Base-by-base conservation (phyloP, 2,329 filamentous ascomycete species). In the Arthrobotrys entomopaga region DNA sequence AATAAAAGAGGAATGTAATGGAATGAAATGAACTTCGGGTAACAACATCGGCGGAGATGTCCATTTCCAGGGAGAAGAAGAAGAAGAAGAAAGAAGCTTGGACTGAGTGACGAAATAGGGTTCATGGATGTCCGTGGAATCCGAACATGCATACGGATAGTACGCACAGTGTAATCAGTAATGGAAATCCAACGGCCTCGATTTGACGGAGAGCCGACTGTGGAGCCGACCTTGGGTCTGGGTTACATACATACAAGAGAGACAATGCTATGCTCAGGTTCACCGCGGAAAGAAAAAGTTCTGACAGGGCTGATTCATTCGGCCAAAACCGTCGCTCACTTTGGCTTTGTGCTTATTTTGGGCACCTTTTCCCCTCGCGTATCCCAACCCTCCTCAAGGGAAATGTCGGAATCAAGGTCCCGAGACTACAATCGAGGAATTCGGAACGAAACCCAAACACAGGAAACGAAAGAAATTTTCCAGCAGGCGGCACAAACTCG, bases 261-360 rank as follows among this genome's bases (percentile, higher is more conserved):
- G 11, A n/a, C 42, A 19, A 46, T 15, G 6, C 1, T 46, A 15
- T 19, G 13, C 34, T 59, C 59, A 65, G 65, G 34, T 38, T 53
- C 20, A 50, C 64, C 29, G 59, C 46, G 64, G 54, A 49, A 43
- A 24, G 29, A 38, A 38, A 70, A 40, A 22, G 65, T 58, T 56
- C 57, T n/a, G 20, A 38, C 19, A 59, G 42, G 34, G 42, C 15
- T 52, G 10, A 8, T 34, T 34, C 29, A 34, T 34, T 72, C 60
- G 60, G 67, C 54, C 48, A 24, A 60, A 60, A 72, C 60, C 60
- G 67, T 52, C 60, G 53, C 59, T 56, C 56, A 15, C 46, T 8
- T 34, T 19, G 67, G 7, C 46, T 8, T 34, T 19, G 67, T 58
- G 46, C 53, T 60, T 65, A 65, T 72, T 72, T 72, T 59, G 53